phyloP scores from a whole-genome alignment of 2,329 filamentous ascomycete genomes.

The Calonectria pseudoturangicola region DNA sequence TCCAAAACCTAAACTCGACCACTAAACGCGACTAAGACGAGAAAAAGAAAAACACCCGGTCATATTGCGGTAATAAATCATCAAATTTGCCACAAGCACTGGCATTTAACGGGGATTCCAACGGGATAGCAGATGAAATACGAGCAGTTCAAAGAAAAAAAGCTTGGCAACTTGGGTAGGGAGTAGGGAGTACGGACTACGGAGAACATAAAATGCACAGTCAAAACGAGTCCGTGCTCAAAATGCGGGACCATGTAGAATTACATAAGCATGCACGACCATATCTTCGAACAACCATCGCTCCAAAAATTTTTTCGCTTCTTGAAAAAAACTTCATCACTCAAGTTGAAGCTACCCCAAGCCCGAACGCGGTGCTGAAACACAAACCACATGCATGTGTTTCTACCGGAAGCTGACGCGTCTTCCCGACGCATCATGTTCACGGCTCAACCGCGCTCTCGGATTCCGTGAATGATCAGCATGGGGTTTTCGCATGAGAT shows the following conservation, averaged over 20 bases:
- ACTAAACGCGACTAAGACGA: background rate
- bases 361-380: background rate
- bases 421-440: background rate
- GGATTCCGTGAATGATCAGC: background rate
- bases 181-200: no score
- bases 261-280: conserved; percentile 47
- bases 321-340: conserved; percentile 26
- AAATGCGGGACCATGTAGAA: background rate
- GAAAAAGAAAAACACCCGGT: background rate
- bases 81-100: conserved; percentile 14
- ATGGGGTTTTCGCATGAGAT: background rate
- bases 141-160: background rate
- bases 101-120: conserved; percentile 21
- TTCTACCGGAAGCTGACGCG: conserved; percentile 23
- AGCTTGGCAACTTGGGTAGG: background rate
- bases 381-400: background rate
- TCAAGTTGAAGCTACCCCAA: conserved; percentile 10
- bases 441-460: background rate
- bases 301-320: conserved; percentile 46
- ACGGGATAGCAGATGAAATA: background rate
- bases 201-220: conserved; percentile 8
- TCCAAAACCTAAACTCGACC: background rate
- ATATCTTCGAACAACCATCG: conserved; percentile 42
- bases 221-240: background rate
- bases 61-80: conserved; percentile 11